A percentile compares a stretch with the other conserved stretches of the same genome.
phyloP scores from a whole-genome alignment of 805 yeast species.

The Clavispora fructus region DNA sequence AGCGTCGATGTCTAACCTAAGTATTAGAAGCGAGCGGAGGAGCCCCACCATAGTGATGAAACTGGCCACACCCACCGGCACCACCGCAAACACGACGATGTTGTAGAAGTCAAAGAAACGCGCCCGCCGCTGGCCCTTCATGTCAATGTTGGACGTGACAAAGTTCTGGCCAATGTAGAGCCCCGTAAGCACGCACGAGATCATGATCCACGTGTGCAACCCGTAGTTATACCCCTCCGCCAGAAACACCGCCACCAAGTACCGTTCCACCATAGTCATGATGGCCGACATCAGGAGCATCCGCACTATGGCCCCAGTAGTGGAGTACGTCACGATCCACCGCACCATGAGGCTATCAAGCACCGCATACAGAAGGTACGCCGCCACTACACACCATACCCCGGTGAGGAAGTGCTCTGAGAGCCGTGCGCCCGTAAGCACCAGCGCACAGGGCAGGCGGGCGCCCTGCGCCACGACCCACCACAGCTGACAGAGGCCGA shows the following conservation, averaged over 20 bases:
- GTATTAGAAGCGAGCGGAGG: conserved; percentile 66
- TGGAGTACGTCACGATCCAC: conserved; percentile 89
- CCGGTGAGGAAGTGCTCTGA: conserved; percentile 80
- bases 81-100: conserved; percentile 92
- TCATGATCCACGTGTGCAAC: conserved; percentile 85
- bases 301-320: conserved; percentile 81
- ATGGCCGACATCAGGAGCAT: conserved; percentile 79
- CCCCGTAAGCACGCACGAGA: conserved; percentile 77
- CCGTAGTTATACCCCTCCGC: conserved; percentile 70
- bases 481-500: conserved; percentile 48
- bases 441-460: conserved; percentile 15
- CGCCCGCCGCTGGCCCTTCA: conserved; percentile 41
- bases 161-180: conserved; percentile 83
- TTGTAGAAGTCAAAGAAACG: conserved; percentile 82
- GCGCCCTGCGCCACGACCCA: conserved; percentile 23
- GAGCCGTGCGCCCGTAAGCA: conserved; percentile 55
- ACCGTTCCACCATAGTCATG: conserved; percentile 63
- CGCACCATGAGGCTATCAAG: conserved; percentile 86
- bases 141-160: conserved; percentile 69
- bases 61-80: conserved; percentile 95
- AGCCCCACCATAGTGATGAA: conserved; percentile 87
- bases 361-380: conserved; percentile 76
- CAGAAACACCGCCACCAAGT: conserved; percentile 55
- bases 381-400: conserved; percentile 89
- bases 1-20: conserved; percentile 55